These are phyloP conservation scores for Phalaenopsis aphrodite DNA, from an alignment of 106 monocot genomes.

Conservation along the genomic window DNA sequence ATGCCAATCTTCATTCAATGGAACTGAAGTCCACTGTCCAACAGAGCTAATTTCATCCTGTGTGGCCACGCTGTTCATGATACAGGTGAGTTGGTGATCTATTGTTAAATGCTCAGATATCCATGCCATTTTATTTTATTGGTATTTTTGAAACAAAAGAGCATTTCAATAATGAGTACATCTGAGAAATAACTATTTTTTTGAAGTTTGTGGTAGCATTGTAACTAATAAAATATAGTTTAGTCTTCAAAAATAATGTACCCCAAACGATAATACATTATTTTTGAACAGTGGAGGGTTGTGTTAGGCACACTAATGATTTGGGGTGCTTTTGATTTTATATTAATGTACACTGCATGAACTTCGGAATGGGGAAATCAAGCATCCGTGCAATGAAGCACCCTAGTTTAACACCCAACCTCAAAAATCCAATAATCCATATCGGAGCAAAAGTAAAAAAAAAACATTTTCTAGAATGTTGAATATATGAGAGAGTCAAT, in stretches of 20 bases:
- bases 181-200: background rate
- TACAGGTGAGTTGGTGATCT: conserved; percentile 49
- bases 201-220: background rate
- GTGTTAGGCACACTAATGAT: no score
- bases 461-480: no score
- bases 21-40: conserved; percentile 43
- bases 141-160: background rate
- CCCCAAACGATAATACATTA: background rate
- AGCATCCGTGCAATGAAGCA: no score
- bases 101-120: background rate
- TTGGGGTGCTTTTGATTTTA: no score
- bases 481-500: no score
- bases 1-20: conserved; percentile 11
- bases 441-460: no score
- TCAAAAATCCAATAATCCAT: no score
- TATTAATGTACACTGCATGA: no score
- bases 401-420: no score
- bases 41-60: conserved; percentile 74
- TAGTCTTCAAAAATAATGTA: background rate
- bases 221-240: background rate
- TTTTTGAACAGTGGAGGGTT: no score
- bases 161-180: background rate
- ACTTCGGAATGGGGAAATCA: no score
- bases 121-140: background rate
- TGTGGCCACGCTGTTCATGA: conserved; percentile 73